A percentile compares a stretch with the other conserved stretches of the same genome.
These are phyloP conservation scores for Curvularia sp. DNA, from an alignment of 2,329 filamentous ascomycete species.

Conservation along the genomic window DNA sequence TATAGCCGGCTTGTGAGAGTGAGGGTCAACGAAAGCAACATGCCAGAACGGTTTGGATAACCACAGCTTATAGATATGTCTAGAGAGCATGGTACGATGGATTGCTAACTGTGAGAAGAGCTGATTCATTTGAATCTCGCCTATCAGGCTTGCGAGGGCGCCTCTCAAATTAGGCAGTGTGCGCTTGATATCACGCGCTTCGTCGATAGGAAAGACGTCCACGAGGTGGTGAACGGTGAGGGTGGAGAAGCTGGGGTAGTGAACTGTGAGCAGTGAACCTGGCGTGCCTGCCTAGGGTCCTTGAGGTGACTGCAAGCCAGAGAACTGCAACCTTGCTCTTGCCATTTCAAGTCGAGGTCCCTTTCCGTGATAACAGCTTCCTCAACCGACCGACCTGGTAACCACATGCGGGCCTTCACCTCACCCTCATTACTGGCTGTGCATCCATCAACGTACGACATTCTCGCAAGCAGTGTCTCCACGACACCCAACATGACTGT, in stretches of 20 bases:
- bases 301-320: background rate
- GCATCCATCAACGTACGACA: conserved; percentile 25
- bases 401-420: background rate
- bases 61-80: background rate
- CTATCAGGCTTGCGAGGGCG: too few species aligned
- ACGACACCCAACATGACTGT: conserved; percentile 29
- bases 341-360: background rate
- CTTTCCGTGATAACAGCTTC: background rate
- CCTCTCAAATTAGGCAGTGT: background rate
- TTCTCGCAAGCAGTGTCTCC: conserved; percentile 21
- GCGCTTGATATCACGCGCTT: background rate
- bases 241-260: too few species aligned
- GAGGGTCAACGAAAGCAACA: background rate
- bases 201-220: background rate
- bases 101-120: background rate
- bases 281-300: background rate
- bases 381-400: background rate
- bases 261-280: too few species aligned
- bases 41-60: background rate
- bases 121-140: background rate
- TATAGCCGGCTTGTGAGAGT: background rate
- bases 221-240: background rate
- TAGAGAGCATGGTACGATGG: background rate
- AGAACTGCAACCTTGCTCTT: background rate
- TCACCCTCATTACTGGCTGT: conserved; percentile 15